Percentiles rank a stretch among this genome's conserved stretches.
These are phyloP conservation scores for Colletotrichum tofieldiae DNA, from an alignment of 2,329 filamentous ascomycete species.

Conservation along the genomic window DNA sequence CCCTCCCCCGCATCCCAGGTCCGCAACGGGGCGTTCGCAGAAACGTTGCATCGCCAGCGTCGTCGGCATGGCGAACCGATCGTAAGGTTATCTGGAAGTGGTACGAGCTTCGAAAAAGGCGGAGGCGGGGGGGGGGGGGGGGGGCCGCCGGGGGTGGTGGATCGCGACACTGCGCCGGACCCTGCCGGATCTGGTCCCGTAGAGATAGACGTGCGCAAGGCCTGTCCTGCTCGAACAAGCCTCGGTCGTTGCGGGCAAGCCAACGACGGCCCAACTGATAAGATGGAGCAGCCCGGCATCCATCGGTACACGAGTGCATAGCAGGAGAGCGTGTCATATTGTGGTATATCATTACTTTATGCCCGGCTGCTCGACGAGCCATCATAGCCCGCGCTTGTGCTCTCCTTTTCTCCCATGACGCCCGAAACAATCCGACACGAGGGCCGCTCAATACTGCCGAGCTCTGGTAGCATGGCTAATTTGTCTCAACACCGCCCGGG, in stretches of 20 bases:
- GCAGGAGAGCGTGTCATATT: neutral
- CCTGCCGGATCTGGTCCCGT: slow-evolving; percentile 6
- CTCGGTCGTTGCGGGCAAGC: neutral
- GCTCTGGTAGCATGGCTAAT: too few relatives aligned
- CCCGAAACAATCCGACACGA: neutral
- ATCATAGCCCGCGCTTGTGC: neutral
- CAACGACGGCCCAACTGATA: neutral
- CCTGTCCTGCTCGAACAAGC: neutral
- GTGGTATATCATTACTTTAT: slow-evolving; percentile 22
- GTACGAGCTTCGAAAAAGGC: neutral
- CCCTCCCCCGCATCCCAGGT: neutral
- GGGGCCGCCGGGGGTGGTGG: neutral
- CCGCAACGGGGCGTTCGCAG: neutral
- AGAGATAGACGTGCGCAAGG: neutral
- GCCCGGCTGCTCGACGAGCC: neutral
- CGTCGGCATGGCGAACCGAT: neutral
- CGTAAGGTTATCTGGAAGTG: neutral
- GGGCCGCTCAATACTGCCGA: neutral
- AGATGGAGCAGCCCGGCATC: neutral
- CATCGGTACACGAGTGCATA: neutral
- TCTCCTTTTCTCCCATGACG: neutral
- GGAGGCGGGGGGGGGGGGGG: neutral
- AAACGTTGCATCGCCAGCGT: neutral
- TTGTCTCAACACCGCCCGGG: too few relatives aligned
- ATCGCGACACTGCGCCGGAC: neutral